A percentile compares a stretch with the other conserved stretches of the same genome.
Evolutionary conservation across 2,329 filamentous ascomycete species (phyloP).

Genomic region (Venturia effusa): DNA sequence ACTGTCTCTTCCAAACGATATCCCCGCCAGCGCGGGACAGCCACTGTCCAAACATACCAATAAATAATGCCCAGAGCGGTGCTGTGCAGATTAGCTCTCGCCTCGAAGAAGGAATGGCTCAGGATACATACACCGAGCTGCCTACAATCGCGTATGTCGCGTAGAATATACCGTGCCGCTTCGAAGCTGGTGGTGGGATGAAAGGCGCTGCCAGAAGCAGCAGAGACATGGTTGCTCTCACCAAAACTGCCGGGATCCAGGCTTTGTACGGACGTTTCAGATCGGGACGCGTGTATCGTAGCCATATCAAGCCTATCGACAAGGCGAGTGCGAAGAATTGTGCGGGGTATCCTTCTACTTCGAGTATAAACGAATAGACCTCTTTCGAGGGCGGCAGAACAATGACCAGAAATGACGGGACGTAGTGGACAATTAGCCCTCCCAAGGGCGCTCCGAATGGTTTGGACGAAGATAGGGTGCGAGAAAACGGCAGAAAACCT

Average conservation of each 20-base stretch:
- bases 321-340: constrained; percentile 50
- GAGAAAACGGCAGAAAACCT: constrained; percentile 56
- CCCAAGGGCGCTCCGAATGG: constrained; percentile 60
- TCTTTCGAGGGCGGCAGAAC: constrained; percentile 51
- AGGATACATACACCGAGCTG: constrained; percentile 37
- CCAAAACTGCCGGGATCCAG: constrained; percentile 6
- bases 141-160: constrained; percentile 44
- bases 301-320: constrained; percentile 46
- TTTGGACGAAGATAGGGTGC: constrained; percentile 49
- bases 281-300: constrained; percentile 49
- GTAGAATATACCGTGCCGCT: constrained; percentile 37
- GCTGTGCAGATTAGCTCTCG: constrained; percentile 25
- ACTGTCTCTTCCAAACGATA: constrained; percentile 53
- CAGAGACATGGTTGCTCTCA: constrained; percentile 1
- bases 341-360: constrained; percentile 58
- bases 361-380: constrained; percentile 62
- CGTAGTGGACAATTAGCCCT: constrained; percentile 56
- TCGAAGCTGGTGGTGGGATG: constrained; percentile 43
- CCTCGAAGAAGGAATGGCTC: neutral
- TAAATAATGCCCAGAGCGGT: constrained; percentile 50
- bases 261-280: constrained; percentile 46
- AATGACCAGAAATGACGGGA: constrained; percentile 59
- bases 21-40: constrained; percentile 47
- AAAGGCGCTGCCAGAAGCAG: constrained; percentile 38
- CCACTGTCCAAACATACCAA: constrained; percentile 57